Evolutionary conservation across 1,284 basidiomycete species (phyloP).

Genomic region (Trichosporon sp.): DNA sequence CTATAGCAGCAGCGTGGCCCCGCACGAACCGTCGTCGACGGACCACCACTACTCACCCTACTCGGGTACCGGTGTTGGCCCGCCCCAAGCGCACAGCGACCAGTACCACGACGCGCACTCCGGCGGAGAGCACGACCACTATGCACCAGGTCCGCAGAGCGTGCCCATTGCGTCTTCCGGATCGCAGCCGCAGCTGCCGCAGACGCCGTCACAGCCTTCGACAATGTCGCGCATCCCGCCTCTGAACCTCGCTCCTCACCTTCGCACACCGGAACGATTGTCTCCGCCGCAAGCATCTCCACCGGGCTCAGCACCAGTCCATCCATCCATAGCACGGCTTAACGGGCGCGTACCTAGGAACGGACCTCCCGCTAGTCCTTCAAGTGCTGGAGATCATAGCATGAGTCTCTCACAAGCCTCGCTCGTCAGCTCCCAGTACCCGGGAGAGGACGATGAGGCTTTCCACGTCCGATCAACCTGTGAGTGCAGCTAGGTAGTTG

Average conservation of each 20-base stretch:
- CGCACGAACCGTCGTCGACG: constrained; percentile 3
- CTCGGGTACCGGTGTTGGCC: not conserved
- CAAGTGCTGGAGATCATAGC: constrained; percentile 14
- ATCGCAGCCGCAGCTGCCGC: not conserved
- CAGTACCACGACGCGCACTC: constrained; percentile 11
- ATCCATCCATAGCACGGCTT: constrained; percentile 14
- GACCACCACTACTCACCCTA: constrained; percentile 11
- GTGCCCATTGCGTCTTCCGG: not conserved
- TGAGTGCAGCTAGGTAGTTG: constrained; percentile 31
- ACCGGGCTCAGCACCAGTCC: constrained; percentile 10
- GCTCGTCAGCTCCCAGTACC: constrained; percentile 42
- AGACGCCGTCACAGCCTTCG: not conserved
- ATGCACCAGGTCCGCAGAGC: not conserved
- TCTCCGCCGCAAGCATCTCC: not conserved
- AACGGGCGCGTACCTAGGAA: constrained; percentile 13
- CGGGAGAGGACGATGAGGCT: constrained; percentile 74
- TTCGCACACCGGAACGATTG: constrained; percentile 15
- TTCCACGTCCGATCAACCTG: constrained; percentile 83
- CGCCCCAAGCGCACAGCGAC: not conserved
- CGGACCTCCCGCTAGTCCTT: constrained; percentile 2
- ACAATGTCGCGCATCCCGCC: not conserved
- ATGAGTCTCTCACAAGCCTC: constrained; percentile 23
- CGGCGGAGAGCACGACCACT: not conserved
- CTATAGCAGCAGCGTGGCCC: constrained; percentile 16
- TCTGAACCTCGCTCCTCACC: not conserved